A percentile compares a stretch with the other conserved stretches of the same genome.
These are phyloP conservation scores for Didymella arachidicola DNA, from an alignment of 2,329 filamentous ascomycete genomes.

Conservation along the genomic window DNA sequence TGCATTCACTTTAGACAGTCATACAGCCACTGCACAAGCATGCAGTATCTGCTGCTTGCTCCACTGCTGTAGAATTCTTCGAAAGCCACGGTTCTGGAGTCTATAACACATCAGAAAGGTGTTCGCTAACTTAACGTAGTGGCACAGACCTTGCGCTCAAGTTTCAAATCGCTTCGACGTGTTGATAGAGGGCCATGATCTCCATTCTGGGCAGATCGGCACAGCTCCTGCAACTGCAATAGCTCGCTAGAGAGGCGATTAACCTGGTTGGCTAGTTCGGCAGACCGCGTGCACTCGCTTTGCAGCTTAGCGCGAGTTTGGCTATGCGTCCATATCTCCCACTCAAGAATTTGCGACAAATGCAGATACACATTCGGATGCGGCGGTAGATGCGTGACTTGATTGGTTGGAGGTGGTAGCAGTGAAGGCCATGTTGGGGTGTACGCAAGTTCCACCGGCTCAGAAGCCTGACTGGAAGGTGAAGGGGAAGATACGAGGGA, in stretches of 20 bases:
- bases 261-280: neutral
- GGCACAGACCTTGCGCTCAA: conserved; percentile 2
- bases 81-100: neutral
- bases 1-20: no score
- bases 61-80: neutral
- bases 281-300: conserved; percentile 1
- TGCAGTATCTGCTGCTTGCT: no score
- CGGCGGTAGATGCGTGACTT: neutral
- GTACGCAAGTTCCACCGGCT: neutral
- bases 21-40: no score
- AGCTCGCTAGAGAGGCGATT: conserved; percentile 1
- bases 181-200: neutral
- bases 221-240: neutral
- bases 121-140: neutral
- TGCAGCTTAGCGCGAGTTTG: neutral
- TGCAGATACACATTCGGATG: neutral
- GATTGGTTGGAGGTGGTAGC: neutral
- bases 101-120: neutral
- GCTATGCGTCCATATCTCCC: conserved; percentile 1
- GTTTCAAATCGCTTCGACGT: neutral
- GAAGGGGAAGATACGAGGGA: neutral
- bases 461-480: neutral
- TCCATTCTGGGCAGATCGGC: neutral
- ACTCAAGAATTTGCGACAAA: neutral
- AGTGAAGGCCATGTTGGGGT: neutral